Evolutionary conservation across 2,329 filamentous ascomycete species (phyloP).

Genomic region (Colletotrichum chrysophilum): DNA sequence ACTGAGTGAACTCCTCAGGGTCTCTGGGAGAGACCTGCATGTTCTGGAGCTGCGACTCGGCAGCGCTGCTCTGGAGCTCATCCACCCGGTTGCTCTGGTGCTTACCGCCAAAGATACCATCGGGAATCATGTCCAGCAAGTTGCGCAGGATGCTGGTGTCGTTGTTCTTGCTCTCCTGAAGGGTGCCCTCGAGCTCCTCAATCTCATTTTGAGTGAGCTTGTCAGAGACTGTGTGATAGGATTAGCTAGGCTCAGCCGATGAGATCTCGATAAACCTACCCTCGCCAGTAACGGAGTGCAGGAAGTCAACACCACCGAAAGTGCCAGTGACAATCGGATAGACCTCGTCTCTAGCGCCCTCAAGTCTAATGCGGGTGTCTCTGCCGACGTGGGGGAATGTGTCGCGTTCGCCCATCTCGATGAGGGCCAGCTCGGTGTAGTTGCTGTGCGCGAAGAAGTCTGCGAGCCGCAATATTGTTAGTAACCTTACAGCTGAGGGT

Average conservation of each 20-base stretch:
- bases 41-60: conserved; percentile 77
- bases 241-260: conserved; percentile 19
- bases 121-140: conserved; percentile 81
- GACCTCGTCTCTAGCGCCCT: conserved; percentile 68
- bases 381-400: conserved; percentile 89
- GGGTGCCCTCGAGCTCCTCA: conserved; percentile 83
- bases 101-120: conserved; percentile 77
- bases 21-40: conserved; percentile 76
- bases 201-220: conserved; percentile 93
- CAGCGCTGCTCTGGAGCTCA: conserved; percentile 78
- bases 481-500: background rate
- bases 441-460: conserved; percentile 95
- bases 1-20: conserved; percentile 83
- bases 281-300: conserved; percentile 82
- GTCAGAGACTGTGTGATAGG: conserved; percentile 69
- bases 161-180: conserved; percentile 66
- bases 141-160: conserved; percentile 80
- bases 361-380: conserved; percentile 71
- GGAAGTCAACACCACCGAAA: conserved; percentile 92
- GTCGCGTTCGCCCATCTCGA: conserved; percentile 81
- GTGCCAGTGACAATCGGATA: conserved; percentile 90
- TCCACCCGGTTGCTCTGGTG: conserved; percentile 78
- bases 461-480: conserved; percentile 27
- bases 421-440: conserved; percentile 86
- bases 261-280: conserved; percentile 49